Conservation (phyloP, 2,329 filamentous ascomycete genomes). For the Beauveria bassiana region DNA sequence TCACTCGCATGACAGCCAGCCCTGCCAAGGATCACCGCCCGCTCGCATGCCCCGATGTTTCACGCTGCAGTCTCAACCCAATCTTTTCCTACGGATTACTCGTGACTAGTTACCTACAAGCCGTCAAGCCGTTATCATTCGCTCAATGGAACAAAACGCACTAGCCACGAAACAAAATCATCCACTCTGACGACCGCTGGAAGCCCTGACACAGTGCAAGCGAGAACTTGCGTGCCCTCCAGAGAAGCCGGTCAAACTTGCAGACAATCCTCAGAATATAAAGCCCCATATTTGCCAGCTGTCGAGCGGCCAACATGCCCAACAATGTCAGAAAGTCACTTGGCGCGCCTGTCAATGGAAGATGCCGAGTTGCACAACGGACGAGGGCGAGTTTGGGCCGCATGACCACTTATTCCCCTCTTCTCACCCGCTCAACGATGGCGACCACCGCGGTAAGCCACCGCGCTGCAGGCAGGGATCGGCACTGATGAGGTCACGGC, state of each 20-base stretch:
- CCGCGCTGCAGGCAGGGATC: not conserved
- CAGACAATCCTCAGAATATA: too few relatives aligned
- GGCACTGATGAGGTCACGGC: constrained; percentile 3
- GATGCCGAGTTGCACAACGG: not conserved
- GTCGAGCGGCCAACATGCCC: not conserved
- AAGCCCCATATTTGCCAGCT: too few relatives aligned
- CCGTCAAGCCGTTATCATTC: too few relatives aligned
- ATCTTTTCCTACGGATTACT: not conserved
- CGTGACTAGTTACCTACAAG: not conserved
- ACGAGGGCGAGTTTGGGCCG: not conserved
- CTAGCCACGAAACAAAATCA: too few relatives aligned
- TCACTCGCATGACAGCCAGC: not conserved
- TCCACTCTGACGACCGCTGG: too few relatives aligned
- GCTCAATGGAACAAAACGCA: too few relatives aligned
- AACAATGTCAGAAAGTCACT: not conserved
- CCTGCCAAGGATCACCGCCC: not conserved
- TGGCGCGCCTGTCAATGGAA: not conserved
- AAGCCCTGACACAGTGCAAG: too few relatives aligned
- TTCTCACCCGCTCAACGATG: not conserved
- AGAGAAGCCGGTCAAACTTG: too few relatives aligned
- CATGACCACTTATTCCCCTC: not conserved
- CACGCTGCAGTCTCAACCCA: not conserved
- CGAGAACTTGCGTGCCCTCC: too few relatives aligned
- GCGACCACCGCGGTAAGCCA: not conserved
- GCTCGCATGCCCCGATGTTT: not conserved